Evolutionary conservation across 192 early-diverging fungal genomes (phyloP), one percentile per base, ranked within the genome.

Genomic region (Coemansia sp.): DNA sequence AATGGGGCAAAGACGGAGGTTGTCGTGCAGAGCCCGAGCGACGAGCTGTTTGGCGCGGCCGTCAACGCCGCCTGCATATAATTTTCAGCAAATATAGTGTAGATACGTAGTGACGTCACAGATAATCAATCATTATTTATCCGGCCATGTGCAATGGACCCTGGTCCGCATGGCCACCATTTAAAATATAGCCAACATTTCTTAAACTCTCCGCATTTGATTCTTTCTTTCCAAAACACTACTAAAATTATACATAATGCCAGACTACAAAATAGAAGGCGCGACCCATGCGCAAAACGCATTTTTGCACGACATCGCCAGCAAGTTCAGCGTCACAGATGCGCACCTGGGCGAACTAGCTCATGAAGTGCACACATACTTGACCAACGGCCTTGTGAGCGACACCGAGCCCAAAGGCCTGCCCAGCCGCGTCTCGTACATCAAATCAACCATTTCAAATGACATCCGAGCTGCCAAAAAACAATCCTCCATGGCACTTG

Each of bases 221-320:
- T 23, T 53, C 23, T 47, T 65, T 41, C 24, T 61, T 59, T 54
- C 47, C 23, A 23, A 38, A n/a, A 13, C 6, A 49, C 27, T 41
- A 22, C 1, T 22, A 22, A 22, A 22, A 22, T 24, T 59, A 53
- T 32, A 38, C 18, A 69, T 59, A 59, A 20, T 51, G 7, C 52
- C 59, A 7, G 47, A 69, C 19, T 73, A 57, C 27, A 45, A 27
- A 1, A 71, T 78, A 50, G 8, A 50, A 2, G 70, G 64, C 13
- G 75, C 75, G 1, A 47, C 70, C 1, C 54, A 43, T 14, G 75
- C 66, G 38, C 75, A 78, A 47, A 69, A 73, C 66, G 41, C 56
- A 16, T 61, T 78, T 12, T 35, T 78, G 2, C 41, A 29, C 19
- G 51, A 65, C 18, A 73, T 78, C 9, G 59, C 69, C 0, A 19